Evolutionary conservation across 352 stramenopile genomes (phyloP).

Genomic region (Peronosclerospora sorghi): DNA sequence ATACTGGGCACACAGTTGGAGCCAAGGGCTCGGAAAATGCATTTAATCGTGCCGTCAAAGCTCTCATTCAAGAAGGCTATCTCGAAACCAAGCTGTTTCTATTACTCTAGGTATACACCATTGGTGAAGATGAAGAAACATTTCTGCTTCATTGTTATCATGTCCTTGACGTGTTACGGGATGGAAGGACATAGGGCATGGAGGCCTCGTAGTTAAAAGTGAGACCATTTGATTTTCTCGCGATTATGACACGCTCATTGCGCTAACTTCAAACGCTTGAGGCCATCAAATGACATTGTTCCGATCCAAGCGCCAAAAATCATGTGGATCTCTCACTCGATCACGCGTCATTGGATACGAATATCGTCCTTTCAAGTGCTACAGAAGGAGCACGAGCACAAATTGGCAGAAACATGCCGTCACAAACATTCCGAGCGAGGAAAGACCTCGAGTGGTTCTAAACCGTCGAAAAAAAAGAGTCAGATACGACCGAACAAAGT

Average conservation of each 20-base stretch:
- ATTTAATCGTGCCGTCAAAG: constrained; percentile 88
- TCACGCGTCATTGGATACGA: constrained; percentile 59
- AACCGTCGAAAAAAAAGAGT: too few relatives aligned
- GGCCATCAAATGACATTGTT: background rate
- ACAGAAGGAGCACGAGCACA: constrained; percentile 42
- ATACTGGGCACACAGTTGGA: background rate
- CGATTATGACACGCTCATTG: constrained; percentile 32
- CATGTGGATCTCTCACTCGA: constrained; percentile 75
- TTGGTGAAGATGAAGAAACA: constrained; percentile 86
- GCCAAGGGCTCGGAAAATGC: constrained; percentile 17
- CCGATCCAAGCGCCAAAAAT: constrained; percentile 37
- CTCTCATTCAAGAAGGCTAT: constrained; percentile 71
- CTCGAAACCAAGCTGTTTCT: constrained; percentile 87
- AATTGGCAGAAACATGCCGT: constrained; percentile 54
- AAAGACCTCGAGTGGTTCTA: constrained; percentile 30
- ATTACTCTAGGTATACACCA: constrained; percentile 88
- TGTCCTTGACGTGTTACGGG: constrained; percentile 61
- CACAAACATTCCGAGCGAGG: constrained; percentile 46
- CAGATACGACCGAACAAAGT: too few relatives aligned
- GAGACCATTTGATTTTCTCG: constrained; percentile 34
- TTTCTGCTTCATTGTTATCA: constrained; percentile 87
- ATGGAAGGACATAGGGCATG: constrained; percentile 44
- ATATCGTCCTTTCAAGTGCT: constrained; percentile 60
- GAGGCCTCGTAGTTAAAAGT: too few relatives aligned
- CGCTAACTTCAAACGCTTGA: background rate